Percentiles rank a stretch among this genome's conserved stretches.
Conservation (phyloP, 768 basidiomycete species). For the Amanita polypyramis region DNA sequence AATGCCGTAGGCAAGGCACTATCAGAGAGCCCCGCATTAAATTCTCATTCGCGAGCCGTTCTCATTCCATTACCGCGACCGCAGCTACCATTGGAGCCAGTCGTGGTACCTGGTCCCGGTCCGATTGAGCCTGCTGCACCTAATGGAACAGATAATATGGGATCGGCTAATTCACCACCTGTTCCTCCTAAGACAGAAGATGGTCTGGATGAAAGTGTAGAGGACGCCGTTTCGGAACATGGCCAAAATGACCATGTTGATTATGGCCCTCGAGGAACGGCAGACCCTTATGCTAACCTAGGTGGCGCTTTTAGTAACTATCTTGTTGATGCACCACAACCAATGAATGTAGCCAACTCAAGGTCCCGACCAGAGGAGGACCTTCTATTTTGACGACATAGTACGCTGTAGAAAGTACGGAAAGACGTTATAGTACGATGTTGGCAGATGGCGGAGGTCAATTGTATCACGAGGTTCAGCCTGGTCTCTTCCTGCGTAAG, state of each 20-base stretch:
- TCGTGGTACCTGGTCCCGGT: constrained; percentile 55
- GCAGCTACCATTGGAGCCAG: constrained; percentile 31
- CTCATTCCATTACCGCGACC: constrained; percentile 51
- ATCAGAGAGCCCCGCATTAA: constrained; percentile 82
- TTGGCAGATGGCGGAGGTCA: background rate
- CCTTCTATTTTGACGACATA: constrained; percentile 35
- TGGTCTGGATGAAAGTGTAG: constrained; percentile 17
- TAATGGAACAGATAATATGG: constrained; percentile 15
- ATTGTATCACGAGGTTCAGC: background rate
- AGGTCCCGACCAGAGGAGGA: constrained; percentile 39
- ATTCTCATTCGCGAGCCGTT: constrained; percentile 65
- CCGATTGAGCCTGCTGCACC: constrained; percentile 36
- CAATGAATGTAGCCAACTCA: constrained; percentile 36
- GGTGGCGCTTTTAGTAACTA: constrained; percentile 70
- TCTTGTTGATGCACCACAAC: constrained; percentile 60
- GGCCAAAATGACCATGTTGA: constrained; percentile 27
- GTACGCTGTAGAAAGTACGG: background rate
- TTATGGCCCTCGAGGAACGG: constrained; percentile 26
- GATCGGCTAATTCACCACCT: constrained; percentile 20
- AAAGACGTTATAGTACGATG: background rate
- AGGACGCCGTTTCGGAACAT: constrained; percentile 18
- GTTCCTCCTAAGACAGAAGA: constrained; percentile 20
- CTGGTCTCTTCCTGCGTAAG: constrained; percentile 40
- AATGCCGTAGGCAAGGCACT: constrained; percentile 78
- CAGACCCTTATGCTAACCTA: constrained; percentile 80